These are phyloP conservation scores for Trichoderma sp. DNA, from an alignment of 2,329 filamentous ascomycete species.

Conservation along the genomic window DNA sequence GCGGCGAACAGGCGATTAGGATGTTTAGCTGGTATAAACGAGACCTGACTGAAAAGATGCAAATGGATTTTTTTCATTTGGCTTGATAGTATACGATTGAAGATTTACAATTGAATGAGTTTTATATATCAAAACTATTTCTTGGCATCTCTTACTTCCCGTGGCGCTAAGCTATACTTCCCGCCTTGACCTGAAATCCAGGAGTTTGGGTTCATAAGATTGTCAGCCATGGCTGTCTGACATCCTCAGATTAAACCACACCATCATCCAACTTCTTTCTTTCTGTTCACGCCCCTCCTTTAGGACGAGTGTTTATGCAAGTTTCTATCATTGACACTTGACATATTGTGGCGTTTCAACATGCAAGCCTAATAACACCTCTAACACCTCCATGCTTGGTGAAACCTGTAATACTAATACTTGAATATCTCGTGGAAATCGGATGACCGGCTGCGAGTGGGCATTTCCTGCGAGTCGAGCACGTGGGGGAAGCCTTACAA, in stretches of 20 bases:
- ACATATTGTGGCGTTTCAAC: neutral
- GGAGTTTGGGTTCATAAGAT: neutral
- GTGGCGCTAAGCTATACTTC: neutral
- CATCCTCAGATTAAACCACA: neutral
- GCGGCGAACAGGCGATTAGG: constrained; percentile 1
- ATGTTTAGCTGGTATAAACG: constrained; percentile 4
- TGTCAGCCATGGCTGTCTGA: neutral
- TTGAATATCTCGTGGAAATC: neutral
- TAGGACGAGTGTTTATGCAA: neutral
- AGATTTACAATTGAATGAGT: neutral
- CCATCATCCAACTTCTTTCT: neutral
- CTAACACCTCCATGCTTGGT: no score
- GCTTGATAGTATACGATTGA: neutral
- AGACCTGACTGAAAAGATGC: constrained; percentile 13
- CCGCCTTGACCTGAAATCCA: neutral
- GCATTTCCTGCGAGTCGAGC: neutral
- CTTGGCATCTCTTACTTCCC: neutral
- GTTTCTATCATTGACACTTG: neutral
- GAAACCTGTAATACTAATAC: no score
- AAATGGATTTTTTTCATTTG: neutral
- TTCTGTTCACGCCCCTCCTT: neutral
- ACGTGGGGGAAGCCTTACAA: neutral
- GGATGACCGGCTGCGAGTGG: neutral
- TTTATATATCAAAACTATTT: neutral
- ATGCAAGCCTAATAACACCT: neutral